Base-by-base conservation (phyloP, 495 filamentous ascomycete species). In the Chaetomium cochliodes region DNA sequence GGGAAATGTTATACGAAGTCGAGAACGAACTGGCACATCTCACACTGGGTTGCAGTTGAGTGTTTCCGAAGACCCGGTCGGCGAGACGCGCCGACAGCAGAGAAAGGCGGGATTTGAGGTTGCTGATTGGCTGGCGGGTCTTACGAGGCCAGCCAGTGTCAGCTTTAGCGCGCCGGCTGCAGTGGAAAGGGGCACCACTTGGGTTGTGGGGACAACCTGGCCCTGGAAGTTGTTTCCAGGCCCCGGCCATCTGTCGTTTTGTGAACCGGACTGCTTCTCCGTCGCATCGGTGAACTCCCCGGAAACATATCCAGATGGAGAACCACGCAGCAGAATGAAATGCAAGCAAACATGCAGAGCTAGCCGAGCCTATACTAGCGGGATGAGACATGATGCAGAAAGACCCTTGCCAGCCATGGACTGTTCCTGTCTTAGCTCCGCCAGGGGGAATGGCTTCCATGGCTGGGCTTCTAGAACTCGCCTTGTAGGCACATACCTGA, bases 111-210 rank as follows among this genome's bases (percentile, higher is more conserved):
- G 44, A 53, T 62, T 23, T 16, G 16, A 5, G 44, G 25, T 30
- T 11, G 9, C 41, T 39, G 42, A 66, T 66, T 66, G 64, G 59
- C 47, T 46, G 50, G 20, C 26, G 26, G 16, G 26, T 33, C 42
- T 50, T 49, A 22, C 60, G 52, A 30, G 42, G 42, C 20, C 20
- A 12, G 20, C 56, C 5, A 28, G 42, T 13, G n/a, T 28, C 25
- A 57, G 50, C 23, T 57, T 37, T 65, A 59, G 55, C 46, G 63
- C 63, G 33, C 46, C 18, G 47, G 54, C 58, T 66, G 64, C 64
- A 66, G 52, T 62, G 44, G 53, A 66, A 62, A 66, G 64, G 64
- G 58, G 64, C 60, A 60, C 22, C 25, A 16, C 13, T 13, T n/a
- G 18, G 16, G 53, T n/a, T 65, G 62, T 65, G 61, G 52, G 22